phyloP scores from a whole-genome alignment of 352 stramenopile species.

The Pythium rishiriense region DNA sequence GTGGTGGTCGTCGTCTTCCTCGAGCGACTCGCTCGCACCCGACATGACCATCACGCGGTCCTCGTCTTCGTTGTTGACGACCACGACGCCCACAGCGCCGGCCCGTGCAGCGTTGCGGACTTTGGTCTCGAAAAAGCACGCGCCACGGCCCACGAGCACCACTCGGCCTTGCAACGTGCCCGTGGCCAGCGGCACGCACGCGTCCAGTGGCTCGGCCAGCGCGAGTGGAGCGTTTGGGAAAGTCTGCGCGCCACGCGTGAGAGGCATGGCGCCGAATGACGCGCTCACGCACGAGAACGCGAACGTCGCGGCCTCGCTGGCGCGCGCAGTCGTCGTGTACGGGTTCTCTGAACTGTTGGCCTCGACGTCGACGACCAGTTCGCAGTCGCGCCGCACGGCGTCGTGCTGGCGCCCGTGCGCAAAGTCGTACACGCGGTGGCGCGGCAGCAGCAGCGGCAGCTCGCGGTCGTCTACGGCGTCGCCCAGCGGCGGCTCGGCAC shows the following conservation, averaged over 20 bases:
- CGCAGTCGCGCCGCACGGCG: constrained; percentile 39
- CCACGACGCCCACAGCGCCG: constrained; percentile 54
- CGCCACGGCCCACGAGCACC: constrained; percentile 50
- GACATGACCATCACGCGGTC: constrained; percentile 83
- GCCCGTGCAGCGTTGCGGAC: constrained; percentile 47
- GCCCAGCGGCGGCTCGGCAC: not conserved
- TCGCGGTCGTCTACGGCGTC: constrained; percentile 27
- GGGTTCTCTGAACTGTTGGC: constrained; percentile 16
- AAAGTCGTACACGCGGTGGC: constrained; percentile 46
- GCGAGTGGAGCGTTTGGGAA: constrained; percentile 37
- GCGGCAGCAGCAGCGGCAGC: constrained; percentile 38
- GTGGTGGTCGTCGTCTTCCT: constrained; percentile 5
- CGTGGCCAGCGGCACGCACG: constrained; percentile 45
- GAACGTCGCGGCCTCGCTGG: not conserved
- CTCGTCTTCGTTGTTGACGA: constrained; percentile 66
- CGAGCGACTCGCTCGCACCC: constrained; percentile 27
- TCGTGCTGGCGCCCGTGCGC: constrained; percentile 12
- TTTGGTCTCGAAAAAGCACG: constrained; percentile 80
- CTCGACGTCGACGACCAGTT: constrained; percentile 34
- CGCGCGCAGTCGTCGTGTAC: constrained; percentile 2
- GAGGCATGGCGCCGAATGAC: constrained; percentile 51
- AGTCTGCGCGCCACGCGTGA: constrained; percentile 27
- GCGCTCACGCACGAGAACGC: constrained; percentile 62
- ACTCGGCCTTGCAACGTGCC: constrained; percentile 43
- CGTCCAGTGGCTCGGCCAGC: constrained; percentile 55